Evolutionary conservation across 2,329 filamentous ascomycete genomes (phyloP).

Genomic region (Tetracladium maxilliforme): DNA sequence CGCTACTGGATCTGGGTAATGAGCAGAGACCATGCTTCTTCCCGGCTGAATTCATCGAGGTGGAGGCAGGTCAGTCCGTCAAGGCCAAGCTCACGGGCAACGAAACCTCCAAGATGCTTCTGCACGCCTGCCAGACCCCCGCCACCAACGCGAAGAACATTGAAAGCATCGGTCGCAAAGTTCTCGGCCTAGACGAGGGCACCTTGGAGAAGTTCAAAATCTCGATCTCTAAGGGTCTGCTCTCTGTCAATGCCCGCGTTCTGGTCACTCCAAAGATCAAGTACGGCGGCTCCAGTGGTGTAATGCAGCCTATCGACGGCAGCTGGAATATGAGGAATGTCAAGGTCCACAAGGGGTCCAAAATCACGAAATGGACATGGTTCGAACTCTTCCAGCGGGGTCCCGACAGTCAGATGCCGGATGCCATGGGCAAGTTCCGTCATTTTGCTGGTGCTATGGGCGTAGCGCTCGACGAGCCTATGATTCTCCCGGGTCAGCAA

Average conservation of each 20-base stretch:
- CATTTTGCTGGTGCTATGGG: constrained; percentile 3
- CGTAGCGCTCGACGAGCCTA: constrained; percentile 1
- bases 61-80: constrained; percentile 50
- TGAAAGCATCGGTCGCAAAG: constrained; percentile 34
- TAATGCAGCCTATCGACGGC: constrained; percentile 31
- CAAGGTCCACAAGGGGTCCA: constrained; percentile 36
- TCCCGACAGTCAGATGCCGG: constrained; percentile 4
- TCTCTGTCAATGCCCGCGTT: constrained; percentile 61
- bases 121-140: constrained; percentile 55
- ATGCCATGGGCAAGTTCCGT: constrained; percentile 6
- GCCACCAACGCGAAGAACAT: constrained; percentile 54
- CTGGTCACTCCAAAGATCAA: constrained; percentile 42
- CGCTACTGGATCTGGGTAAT: constrained; percentile 54
- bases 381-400: constrained; percentile 19
- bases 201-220: constrained; percentile 44
- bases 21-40: constrained; percentile 42
- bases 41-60: constrained; percentile 49
- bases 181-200: constrained; percentile 37
- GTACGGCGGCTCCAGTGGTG: constrained; percentile 29
- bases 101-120: constrained; percentile 57
- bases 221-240: constrained; percentile 39
- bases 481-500: not conserved
- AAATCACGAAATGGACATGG: constrained; percentile 34
- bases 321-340: constrained; percentile 55
- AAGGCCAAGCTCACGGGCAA: constrained; percentile 39